Base-by-base conservation (phyloP, 805 yeast genomes). In the Yamadazyma takamatsuzukensis region DNA sequence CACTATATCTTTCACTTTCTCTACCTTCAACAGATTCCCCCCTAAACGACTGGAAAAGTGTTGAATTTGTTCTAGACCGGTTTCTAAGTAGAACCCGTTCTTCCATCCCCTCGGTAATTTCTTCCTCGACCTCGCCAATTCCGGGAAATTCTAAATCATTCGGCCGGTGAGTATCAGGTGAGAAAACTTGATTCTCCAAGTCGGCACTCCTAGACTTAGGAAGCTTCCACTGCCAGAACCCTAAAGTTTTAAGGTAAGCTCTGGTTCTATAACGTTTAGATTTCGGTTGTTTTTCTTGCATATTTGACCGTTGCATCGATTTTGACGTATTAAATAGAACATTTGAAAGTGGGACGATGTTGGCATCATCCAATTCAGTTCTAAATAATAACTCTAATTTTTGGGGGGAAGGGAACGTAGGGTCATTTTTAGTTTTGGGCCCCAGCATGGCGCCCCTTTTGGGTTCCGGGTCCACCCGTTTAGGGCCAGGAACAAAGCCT, bases 91-190 rank as follows among this genome's bases (percentile, higher is more conserved):
- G n/a, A n/a, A n/a, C n/a, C n/a, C n/a, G n/a, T n/a, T n/a, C n/a
- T n/a, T n/a, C n/a, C n/a, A n/a, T 19, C n/a, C n/a, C n/a, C 26
- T 14, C 6, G 18, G 14, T 14, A 8, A 25, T 15, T 21, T 32
- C 30, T 9, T 30, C 32, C 15, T 40, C 43, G 12, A 45, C 25
- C 21, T 36, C 37, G 15, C 41, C 41, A 8, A 54, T 51, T 2
- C 47, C 47, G 5, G 56, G 54, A 2, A 54, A 47, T 28, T 54
- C 57, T 9, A 39, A 14, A 3, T 33, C 30, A 9, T 32, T 34
- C 2, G 53, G 56, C 17, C 56, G 30, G 37, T 55, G 59, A 15
- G 53, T 43, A 19, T 43, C 35, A 3, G 61, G 61, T 0, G 59
- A 54, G 30, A 55, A 55, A 9, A 53, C 39, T 15, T 41, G 26